Base-by-base conservation (phyloP, 164 flowering plant genomes). In the Piper betle region DNA sequence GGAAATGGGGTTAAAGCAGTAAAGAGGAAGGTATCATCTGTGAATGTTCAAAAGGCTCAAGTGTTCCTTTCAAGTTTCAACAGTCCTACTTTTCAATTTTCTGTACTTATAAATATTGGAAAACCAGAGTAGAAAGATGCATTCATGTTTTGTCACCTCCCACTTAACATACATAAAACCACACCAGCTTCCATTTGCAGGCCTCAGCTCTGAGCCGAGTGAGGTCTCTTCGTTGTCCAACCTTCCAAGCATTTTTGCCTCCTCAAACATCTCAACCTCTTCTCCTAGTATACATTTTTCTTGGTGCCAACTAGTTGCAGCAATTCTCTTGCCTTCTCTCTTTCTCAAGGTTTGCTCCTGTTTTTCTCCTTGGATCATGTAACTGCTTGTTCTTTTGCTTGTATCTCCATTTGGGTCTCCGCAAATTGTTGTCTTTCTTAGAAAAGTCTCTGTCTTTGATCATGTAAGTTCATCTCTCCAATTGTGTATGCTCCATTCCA, bases 391-490 rank as follows among this genome's bases (percentile, higher is more conserved):
- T 52, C 19, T 13, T 46, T 53, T 37, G 50, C 39, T 57, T 19
- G 38, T 55, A 6, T 53, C 41, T 52, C 20, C 58, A 40, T 63
- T 56, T 17, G 52, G 11, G 52, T 50, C 54, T 66, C 58, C 58
- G 37, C 5, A 4, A 39, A 2, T 39, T 48, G 63, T n/a, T 40
- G 56, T 37, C 58, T 56, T 56, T 64, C 73, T 57, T 15, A 43
- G 59, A 67, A 58, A 62, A 66, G 67, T 57, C 62, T 62, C 25
- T 17, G 17, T 59, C 59, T 52, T 61, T 43, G n/a, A 61, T 64
- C 72, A 80, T 82, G 83, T 78, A 74, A 77, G 12, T 8, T 52
- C 59, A 57, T 19, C 33, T 25, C 55, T 39, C 40, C 37, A 63
- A 52, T 63, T 77, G 68, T 33, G 4, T 66, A 40, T 37, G 39